These are phyloP conservation scores for Suillus cothurnatus DNA, from an alignment of 768 basidiomycete genomes.

Conservation along the genomic window DNA sequence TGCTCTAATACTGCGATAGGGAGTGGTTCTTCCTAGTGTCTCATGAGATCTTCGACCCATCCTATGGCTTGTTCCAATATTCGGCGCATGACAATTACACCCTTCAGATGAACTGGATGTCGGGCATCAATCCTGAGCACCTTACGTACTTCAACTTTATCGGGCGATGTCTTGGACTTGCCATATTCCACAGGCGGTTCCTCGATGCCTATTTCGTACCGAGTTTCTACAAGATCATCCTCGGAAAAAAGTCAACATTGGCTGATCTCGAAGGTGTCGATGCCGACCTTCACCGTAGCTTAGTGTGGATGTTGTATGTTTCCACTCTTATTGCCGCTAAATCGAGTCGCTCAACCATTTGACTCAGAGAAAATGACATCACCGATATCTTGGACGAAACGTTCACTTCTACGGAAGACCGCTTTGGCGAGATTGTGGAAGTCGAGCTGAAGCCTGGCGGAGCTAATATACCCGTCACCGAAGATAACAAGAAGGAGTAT, in stretches of 20 bases:
- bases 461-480: conserved; percentile 61
- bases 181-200: conserved; percentile 78
- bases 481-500: conserved; percentile 78
- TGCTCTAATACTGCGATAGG: conserved; percentile 37
- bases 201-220: conserved; percentile 80
- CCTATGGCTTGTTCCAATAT: conserved; percentile 82
- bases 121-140: conserved; percentile 76
- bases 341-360: conserved; percentile 7
- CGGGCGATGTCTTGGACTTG: conserved; percentile 71
- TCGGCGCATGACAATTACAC: conserved; percentile 81
- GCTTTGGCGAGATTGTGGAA: conserved; percentile 71
- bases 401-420: conserved; percentile 70
- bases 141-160: conserved; percentile 84
- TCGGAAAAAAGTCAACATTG: conserved; percentile 59
- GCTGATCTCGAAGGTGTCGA: conserved; percentile 72
- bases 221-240: conserved; percentile 80
- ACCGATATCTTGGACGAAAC: conserved; percentile 75
- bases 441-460: conserved; percentile 69
- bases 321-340: not conserved
- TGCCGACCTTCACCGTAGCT: conserved; percentile 65
- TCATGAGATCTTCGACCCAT: conserved; percentile 82
- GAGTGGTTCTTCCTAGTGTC: conserved; percentile 89
- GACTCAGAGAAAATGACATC: conserved; percentile 68
- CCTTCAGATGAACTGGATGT: conserved; percentile 77
- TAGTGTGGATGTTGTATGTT: conserved; percentile 76